phyloP scores from a whole-genome alignment of 306 rosid species.

The Neltuma alba region DNA sequence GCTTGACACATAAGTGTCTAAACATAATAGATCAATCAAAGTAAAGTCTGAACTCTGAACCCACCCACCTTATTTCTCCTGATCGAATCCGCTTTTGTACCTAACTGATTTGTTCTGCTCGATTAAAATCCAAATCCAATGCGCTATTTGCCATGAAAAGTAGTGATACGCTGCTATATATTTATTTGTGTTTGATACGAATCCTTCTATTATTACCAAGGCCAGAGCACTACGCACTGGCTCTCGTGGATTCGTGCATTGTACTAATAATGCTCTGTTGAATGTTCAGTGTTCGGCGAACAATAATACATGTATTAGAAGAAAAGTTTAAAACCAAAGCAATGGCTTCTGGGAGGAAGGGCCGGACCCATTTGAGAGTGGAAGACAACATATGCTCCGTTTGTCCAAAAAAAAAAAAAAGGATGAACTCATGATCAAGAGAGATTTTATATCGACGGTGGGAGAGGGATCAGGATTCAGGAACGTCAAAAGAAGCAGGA shows the following conservation, averaged over 20 bases:
- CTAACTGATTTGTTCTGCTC: background rate
- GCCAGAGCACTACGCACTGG: background rate
- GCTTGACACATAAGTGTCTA: background rate
- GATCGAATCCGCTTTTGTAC: background rate
- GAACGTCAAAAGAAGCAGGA: background rate
- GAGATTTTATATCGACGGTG: background rate
- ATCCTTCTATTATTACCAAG: background rate
- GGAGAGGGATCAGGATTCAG: background rate
- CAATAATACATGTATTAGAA: background rate
- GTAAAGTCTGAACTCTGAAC: background rate
- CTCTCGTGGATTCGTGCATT: slow-evolving; percentile 12
- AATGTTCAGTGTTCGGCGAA: background rate
- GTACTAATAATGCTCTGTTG: background rate
- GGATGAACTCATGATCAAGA: background rate
- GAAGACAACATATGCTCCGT: slow-evolving; percentile 10
- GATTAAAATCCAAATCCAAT: background rate
- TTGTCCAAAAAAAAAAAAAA: background rate
- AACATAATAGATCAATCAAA: background rate
- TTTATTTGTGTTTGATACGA: background rate
- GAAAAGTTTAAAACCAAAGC: background rate
- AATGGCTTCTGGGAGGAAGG: slow-evolving; percentile 14
- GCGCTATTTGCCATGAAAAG: background rate
- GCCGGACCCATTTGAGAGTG: slow-evolving; percentile 36
- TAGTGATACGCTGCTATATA: too few relatives aligned
- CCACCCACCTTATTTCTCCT: background rate